Percentiles rank a stretch among this genome's conserved stretches.
Conservation (phyloP, 306 rosid genomes). For the Vigna hirtella region DNA sequence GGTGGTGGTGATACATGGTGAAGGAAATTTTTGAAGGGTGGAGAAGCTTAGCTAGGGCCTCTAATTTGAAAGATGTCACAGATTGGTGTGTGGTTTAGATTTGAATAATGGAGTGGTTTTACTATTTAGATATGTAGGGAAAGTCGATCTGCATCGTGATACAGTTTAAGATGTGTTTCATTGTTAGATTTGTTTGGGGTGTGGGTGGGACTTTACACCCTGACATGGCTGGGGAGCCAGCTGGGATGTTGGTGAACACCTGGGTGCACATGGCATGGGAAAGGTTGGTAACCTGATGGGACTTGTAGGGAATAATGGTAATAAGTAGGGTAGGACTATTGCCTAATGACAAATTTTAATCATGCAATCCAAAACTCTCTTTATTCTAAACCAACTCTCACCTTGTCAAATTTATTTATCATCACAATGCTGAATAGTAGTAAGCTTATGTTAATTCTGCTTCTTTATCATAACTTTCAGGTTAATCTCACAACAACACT, state of each 20-base stretch:
- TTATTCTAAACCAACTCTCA: no score
- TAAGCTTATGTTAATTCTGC: no score
- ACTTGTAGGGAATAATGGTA: slow-evolving; percentile 49
- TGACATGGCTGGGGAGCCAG: slow-evolving; percentile 47
- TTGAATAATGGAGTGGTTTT: slow-evolving; percentile 38
- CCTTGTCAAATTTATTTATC: no score
- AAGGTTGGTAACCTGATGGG: slow-evolving; percentile 47
- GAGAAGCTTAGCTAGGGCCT: slow-evolving; percentile 20
- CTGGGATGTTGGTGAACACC: slow-evolving; percentile 67
- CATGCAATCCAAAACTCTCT: neutral
- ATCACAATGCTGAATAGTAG: no score
- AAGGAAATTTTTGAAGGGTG: neutral
- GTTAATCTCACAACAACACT: no score
- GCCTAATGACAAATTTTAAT: neutral
- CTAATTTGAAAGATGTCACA: slow-evolving; percentile 50
- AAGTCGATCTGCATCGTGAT: slow-evolving; percentile 39
- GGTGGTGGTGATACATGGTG: neutral
- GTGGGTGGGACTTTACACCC: slow-evolving; percentile 47
- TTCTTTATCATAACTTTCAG: no score
- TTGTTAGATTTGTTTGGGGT: neutral
- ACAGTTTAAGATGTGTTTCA: slow-evolving; percentile 30
- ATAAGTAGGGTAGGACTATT: slow-evolving; percentile 41
- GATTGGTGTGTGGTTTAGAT: slow-evolving; percentile 20
- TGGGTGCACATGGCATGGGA: slow-evolving; percentile 68
- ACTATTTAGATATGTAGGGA: slow-evolving; percentile 40